phyloP scores from a whole-genome alignment of 2,329 filamentous ascomycete genomes.

The Piedraia hortae region DNA sequence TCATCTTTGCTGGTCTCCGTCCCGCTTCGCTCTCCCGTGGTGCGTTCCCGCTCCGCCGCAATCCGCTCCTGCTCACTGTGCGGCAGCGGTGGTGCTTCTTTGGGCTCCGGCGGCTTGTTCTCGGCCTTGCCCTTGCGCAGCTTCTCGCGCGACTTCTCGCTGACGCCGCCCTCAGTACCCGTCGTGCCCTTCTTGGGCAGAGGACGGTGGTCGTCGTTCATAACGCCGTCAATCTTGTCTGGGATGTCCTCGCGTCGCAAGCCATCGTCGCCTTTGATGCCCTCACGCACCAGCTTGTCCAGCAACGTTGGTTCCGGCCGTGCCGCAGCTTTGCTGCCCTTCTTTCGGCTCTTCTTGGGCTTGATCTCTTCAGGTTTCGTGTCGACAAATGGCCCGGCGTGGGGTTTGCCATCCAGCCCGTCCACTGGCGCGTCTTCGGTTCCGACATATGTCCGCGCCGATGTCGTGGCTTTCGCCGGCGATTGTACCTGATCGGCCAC shows the following conservation, averaged over 20 bases:
- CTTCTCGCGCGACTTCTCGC: conserved; percentile 54
- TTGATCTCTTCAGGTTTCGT: conserved; percentile 12
- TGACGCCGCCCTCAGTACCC: conserved; percentile 71
- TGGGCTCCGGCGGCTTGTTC: conserved; percentile 58
- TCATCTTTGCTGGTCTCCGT: conserved; percentile 13
- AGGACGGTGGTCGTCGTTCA: conserved; percentile 60
- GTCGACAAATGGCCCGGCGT: conserved; percentile 55
- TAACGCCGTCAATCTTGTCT: conserved; percentile 46
- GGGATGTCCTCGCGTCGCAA: conserved; percentile 17
- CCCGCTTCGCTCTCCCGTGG: conserved; percentile 7
- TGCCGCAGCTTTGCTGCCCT: conserved; percentile 4
- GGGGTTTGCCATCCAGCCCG: conserved; percentile 78
- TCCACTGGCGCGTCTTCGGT: conserved; percentile 73
- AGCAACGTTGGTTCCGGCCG: conserved; percentile 13
- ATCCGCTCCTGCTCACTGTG: conserved; percentile 55
- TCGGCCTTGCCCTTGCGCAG: conserved; percentile 40
- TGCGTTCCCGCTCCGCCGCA: conserved; percentile 5
- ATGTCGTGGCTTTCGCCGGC: conserved; percentile 6
- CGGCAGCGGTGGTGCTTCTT: conserved; percentile 57
- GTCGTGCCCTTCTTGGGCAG: conserved; percentile 62
- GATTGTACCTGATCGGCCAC: conserved; percentile 6
- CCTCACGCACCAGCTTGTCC: conserved; percentile 17
- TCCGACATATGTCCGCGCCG: conserved; percentile 16
- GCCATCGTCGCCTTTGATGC: conserved; percentile 19
- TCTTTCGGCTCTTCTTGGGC: conserved; percentile 6